Base-by-base conservation (phyloP, 2,329 filamentous ascomycete species). In the Apiospora arundinis region DNA sequence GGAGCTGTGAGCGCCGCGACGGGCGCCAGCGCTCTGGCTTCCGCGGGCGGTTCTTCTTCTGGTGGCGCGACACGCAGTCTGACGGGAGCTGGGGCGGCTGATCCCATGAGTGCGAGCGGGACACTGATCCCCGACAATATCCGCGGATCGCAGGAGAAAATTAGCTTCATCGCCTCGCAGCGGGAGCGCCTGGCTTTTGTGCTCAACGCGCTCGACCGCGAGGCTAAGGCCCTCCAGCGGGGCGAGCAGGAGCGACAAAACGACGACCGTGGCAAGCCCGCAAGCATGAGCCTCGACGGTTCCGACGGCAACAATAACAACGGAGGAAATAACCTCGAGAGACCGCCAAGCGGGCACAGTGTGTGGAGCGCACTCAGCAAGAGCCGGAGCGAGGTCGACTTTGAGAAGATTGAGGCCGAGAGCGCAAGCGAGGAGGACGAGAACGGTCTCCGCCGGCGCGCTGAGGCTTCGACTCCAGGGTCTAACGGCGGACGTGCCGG, bases 321-420 rank as follows among this genome's bases (percentile, higher is more conserved):
- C 11, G 52, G 25, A 9, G 79, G 80, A 14, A 67, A 32, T 21
- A 76, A 78, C 25, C 77, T 80, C 3, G 81, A 85, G 73, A 82
- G 86, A 69, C 84, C 83, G 42, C 80, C 84, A 72, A 85, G 85
- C 73, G 85, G 86, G n/a, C 80, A 85, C 66, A 86, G 85, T 74
- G 80, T 81, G 68, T 82, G 82, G 76, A 88, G 87, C 73, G 90
- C 85, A 3, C 83, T 97, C 77, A 92, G 90, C 76, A 95, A 95
- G 83, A 95, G 93, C 78, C 91, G 91, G 74, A 97, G 93, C 80
- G 95, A 97, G 79, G 90, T 89, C 25, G 95, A 97, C 76, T 98
- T 98, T 78, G 95, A 97, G 78, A 93, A 94, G 80, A 93, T 97
- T 75, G 93, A 96, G 73, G 90, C 91, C 45, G 92, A 95, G 78